Conservation (phyloP, 495 filamentous ascomycete species). For the Neurospora intermedia region DNA sequence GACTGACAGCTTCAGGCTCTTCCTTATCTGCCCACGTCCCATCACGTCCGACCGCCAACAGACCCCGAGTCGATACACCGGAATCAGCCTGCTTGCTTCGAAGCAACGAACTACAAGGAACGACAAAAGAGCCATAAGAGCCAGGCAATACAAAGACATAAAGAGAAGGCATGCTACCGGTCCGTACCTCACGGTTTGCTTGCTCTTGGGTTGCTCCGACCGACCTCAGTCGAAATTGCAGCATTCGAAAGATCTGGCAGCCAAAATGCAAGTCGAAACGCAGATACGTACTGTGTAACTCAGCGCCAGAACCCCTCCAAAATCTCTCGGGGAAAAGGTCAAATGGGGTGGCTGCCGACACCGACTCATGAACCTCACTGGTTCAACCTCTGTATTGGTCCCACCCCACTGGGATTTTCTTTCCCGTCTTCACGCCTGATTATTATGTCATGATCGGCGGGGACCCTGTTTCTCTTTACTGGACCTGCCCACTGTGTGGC, state of each 20-base stretch:
- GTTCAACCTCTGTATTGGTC: neutral
- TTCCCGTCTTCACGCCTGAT: neutral
- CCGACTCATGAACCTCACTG: neutral
- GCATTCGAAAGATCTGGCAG: neutral
- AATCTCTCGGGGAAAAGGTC: neutral
- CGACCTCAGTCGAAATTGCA: neutral
- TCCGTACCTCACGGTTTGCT: neutral
- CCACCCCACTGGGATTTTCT: neutral
- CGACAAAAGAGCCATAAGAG: neutral
- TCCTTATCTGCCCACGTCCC: neutral
- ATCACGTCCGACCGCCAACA: neutral
- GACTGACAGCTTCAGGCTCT: neutral
- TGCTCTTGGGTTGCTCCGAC: neutral
- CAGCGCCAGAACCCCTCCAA: neutral
- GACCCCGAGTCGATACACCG: neutral
- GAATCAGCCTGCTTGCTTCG: neutral
- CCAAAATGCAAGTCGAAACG: neutral
- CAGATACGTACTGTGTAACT: neutral
- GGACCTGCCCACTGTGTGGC: neutral
- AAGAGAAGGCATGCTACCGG: neutral
- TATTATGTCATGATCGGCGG: constrained; percentile 12
- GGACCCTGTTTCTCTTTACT: neutral
- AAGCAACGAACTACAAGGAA: neutral
- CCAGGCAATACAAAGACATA: neutral
- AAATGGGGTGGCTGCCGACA: neutral